A percentile compares a stretch with the other conserved stretches of the same genome.
Conservation (phyloP, 2,329 filamentous ascomycete species). For the Xylariaceae sp. region DNA sequence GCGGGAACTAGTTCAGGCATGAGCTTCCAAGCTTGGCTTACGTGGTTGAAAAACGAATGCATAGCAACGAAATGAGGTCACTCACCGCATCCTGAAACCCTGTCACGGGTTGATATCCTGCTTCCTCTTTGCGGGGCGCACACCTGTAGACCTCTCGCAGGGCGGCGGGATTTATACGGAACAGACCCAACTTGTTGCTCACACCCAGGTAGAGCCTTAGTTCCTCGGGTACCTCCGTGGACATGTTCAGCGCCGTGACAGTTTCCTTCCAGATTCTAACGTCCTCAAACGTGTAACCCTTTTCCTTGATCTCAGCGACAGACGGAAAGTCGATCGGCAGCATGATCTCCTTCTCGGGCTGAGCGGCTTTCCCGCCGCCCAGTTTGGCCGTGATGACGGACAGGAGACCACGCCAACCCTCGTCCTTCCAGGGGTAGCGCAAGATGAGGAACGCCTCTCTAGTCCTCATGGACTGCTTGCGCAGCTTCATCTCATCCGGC, state of each 20-base stretch:
- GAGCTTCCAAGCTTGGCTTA: background rate
- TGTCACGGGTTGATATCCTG: conserved; percentile 68
- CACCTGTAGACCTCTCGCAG: conserved; percentile 65
- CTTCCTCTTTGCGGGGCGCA: conserved; percentile 62
- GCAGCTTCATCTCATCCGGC: conserved; percentile 64
- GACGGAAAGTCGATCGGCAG: conserved; percentile 69
- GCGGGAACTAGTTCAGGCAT: conserved; percentile 60
- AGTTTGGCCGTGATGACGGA: conserved; percentile 58
- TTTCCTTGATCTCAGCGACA: conserved; percentile 59
- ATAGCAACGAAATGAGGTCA: no score
- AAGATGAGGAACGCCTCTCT: conserved; percentile 67
- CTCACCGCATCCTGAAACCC: conserved; percentile 74
- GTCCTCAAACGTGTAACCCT: conserved; percentile 64
- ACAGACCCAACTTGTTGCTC: conserved; percentile 68
- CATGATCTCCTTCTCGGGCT: conserved; percentile 68
- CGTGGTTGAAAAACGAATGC: background rate
- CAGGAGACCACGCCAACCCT: conserved; percentile 54
- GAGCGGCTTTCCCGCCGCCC: conserved; percentile 52
- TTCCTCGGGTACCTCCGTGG: conserved; percentile 64
- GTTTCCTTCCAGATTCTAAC: conserved; percentile 70
- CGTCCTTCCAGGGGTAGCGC: conserved; percentile 66
- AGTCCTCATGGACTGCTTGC: conserved; percentile 58
- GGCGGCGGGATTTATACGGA: conserved; percentile 66
- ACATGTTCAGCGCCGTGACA: conserved; percentile 61
- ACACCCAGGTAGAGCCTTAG: conserved; percentile 70